These are phyloP conservation scores for Venturia aucupariae DNA, from an alignment of 2,329 filamentous ascomycete genomes.

Conservation along the genomic window DNA sequence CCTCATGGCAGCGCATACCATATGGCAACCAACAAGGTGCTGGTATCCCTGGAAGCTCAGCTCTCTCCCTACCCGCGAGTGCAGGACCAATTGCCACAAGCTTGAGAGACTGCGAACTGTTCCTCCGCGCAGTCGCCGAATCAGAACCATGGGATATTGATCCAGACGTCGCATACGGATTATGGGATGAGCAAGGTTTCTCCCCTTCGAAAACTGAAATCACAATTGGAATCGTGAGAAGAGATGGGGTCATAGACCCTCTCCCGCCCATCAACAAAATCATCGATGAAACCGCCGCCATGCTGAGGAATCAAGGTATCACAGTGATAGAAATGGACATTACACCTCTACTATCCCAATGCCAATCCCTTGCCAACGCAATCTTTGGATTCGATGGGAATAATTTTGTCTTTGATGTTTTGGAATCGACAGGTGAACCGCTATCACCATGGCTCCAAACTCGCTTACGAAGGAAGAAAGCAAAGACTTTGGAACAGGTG, in stretches of 20 bases:
- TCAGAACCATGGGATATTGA: conserved; percentile 43
- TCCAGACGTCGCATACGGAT: conserved; percentile 32
- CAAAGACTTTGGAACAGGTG: conserved; percentile 39
- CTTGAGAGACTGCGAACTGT: conserved; percentile 42
- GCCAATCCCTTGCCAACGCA: conserved; percentile 47
- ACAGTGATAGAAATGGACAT: conserved; percentile 50
- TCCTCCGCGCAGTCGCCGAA: conserved; percentile 45
- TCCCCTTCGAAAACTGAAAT: conserved; percentile 23
- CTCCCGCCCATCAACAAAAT: conserved; percentile 41
- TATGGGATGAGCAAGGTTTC: conserved; percentile 26
- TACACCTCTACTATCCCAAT: conserved; percentile 42
- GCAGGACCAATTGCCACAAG: conserved; percentile 39
- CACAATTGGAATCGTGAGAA: conserved; percentile 40
- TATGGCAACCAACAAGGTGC: conserved; percentile 45
- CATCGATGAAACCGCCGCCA: conserved; percentile 35
- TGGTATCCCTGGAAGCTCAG: conserved; percentile 36
- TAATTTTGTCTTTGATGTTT: conserved; percentile 45
- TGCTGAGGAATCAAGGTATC: conserved; percentile 33
- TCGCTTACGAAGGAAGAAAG: conserved; percentile 40
- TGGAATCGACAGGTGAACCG: conserved; percentile 47
- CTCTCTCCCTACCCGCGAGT: conserved; percentile 34
- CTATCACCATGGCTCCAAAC: conserved; percentile 51
- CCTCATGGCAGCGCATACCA: conserved; percentile 38
- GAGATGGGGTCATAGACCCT: conserved; percentile 42
- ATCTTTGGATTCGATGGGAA: conserved; percentile 52